These are phyloP conservation scores for Kwoniella shandongensis DNA, from an alignment of 768 basidiomycete species.

Conservation along the genomic window DNA sequence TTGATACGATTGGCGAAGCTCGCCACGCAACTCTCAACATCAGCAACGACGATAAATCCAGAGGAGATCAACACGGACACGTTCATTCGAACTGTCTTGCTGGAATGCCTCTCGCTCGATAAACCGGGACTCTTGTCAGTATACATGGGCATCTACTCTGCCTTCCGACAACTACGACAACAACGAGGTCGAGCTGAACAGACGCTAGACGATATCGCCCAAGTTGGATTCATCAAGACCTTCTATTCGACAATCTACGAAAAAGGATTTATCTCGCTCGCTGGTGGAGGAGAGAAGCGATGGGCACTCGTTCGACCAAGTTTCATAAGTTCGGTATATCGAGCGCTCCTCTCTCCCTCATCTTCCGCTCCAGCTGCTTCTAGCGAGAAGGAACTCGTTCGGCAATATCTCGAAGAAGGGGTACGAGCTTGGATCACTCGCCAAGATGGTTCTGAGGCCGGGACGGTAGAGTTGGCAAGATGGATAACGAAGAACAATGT, in stretches of 20 bases:
- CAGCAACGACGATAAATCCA: not conserved
- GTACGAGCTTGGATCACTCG: not conserved
- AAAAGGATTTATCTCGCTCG: constrained; percentile 9
- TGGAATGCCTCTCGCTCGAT: constrained; percentile 89
- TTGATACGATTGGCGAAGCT: constrained; percentile 74
- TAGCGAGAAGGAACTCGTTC: not conserved
- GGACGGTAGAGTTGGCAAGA: constrained; percentile 10
- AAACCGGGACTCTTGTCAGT: constrained; percentile 76
- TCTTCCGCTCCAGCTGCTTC: too few species aligned
- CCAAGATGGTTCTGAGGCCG: not conserved
- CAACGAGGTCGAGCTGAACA: too few species aligned
- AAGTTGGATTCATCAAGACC: constrained; percentile 20
- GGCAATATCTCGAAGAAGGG: not conserved
- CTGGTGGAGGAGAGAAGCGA: constrained; percentile 14
- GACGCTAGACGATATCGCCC: constrained; percentile 14
- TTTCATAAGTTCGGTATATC: constrained; percentile 8
- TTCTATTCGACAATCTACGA: constrained; percentile 34
- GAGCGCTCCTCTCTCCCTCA: not conserved
- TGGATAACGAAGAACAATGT: constrained; percentile 22
- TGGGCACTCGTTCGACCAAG: constrained; percentile 19
- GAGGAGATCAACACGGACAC: constrained; percentile 13
- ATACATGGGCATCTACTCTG: constrained; percentile 69
- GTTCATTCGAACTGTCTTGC: constrained; percentile 46
- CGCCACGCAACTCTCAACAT: constrained; percentile 56
- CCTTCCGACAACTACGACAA: constrained; percentile 55